Conservation (phyloP, 306 rosid species). For the Erythrophleum fordii region DNA sequence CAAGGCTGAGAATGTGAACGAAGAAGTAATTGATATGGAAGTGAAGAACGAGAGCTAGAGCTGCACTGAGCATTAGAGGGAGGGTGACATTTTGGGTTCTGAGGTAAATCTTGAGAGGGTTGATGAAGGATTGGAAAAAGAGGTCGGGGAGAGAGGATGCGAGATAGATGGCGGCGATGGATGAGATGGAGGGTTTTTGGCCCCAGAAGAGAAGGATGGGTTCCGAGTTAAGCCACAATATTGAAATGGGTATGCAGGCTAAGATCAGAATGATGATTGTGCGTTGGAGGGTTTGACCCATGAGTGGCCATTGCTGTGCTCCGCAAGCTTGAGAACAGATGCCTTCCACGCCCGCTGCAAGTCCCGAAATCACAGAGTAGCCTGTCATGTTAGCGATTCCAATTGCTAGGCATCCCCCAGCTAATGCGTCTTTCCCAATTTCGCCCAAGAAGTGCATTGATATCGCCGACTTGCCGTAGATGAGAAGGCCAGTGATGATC, state of each 20-base stretch:
- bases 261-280: constrained; percentile 38
- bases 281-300: constrained; percentile 49
- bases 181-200: constrained; percentile 40
- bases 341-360: constrained; percentile 56
- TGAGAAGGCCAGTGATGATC: constrained; percentile 43
- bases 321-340: constrained; percentile 64
- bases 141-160: constrained; percentile 48
- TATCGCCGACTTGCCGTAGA: constrained; percentile 47
- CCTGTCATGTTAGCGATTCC: constrained; percentile 54
- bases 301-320: constrained; percentile 45
- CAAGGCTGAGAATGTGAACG: constrained; percentile 5
- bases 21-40: constrained; percentile 17
- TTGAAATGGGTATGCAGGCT: constrained; percentile 41
- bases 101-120: constrained; percentile 49
- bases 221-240: constrained; percentile 43
- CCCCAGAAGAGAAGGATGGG: constrained; percentile 31
- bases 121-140: constrained; percentile 43
- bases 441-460: constrained; percentile 55
- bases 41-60: constrained; percentile 33
- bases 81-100: constrained; percentile 46
- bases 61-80: constrained; percentile 43
- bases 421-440: constrained; percentile 42
- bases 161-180: constrained; percentile 47
- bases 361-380: constrained; percentile 52
- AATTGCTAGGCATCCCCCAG: constrained; percentile 54